These are phyloP conservation scores for Clathrus columnatus DNA, from an alignment of 768 basidiomycete species.

Conservation along the genomic window DNA sequence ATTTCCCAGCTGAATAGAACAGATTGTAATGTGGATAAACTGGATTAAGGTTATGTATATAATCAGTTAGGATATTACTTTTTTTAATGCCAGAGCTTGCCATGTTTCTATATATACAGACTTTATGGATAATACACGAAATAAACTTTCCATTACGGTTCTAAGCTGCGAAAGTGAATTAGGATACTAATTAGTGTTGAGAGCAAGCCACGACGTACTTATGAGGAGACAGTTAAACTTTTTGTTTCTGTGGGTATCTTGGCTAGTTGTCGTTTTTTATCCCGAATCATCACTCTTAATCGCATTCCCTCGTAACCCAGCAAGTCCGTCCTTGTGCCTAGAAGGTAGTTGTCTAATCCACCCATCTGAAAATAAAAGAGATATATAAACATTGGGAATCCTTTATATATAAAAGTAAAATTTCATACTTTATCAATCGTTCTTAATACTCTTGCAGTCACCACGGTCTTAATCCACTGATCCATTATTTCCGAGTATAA, in stretches of 20 bases:
- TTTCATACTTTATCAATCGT: conserved; percentile 71
- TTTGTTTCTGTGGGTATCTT: no score
- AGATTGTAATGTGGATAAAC: neutral
- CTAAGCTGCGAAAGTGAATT: no score
- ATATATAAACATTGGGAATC: neutral
- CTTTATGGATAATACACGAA: neutral
- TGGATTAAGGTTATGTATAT: neutral
- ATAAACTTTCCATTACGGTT: neutral
- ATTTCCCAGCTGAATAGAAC: neutral
- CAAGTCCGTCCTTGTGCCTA: conserved; percentile 33
- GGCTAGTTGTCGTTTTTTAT: conserved; percentile 15
- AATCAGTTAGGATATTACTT: neutral
- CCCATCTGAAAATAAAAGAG: conserved; percentile 36
- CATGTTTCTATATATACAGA: no score
- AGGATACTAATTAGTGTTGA: no score
- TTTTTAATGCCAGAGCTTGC: neutral
- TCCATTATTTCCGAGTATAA: conserved; percentile 59
- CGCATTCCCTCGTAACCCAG: conserved; percentile 35
- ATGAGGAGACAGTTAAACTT: neutral
- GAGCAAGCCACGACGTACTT: no score
- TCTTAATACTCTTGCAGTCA: conserved; percentile 68
- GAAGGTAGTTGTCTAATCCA: conserved; percentile 64
- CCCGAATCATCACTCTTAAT: conserved; percentile 34
- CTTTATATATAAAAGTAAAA: neutral
- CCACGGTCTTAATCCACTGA: conserved; percentile 49